Base-by-base conservation (phyloP, 208 protist genomes). In the Trypanosoma theileri region DNA sequence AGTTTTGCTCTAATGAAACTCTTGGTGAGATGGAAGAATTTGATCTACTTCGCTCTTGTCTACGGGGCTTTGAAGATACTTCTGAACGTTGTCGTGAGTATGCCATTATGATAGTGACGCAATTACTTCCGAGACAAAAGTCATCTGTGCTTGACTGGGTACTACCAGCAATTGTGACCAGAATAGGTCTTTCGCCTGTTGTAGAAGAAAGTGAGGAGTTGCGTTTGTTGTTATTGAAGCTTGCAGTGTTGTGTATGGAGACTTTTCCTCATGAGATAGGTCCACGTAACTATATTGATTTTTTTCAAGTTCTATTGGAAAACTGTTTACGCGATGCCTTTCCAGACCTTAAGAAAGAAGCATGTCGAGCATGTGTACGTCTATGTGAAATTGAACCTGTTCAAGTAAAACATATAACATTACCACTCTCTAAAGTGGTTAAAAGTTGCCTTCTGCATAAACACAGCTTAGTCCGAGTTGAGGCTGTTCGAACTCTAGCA, bases 251-350 rank as follows among this genome's bases (percentile, higher is more conserved):
- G 17, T 96, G 91, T 80, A 86, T 96, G 75, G 73, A 84, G n/a
- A 69, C 48, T 22, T 96, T 94, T 68, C 91, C 91, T 3, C 86
- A 94, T 69, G 91, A 94, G 35, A 95, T 96, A 48, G 88, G 83
- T 31, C 82, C 86, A 19, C 78, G 89, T 17, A 90, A 90, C 61
- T 96, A 88, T 72, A 92, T 94, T 65, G 88, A 94, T 76, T 96
- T 92, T 62, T 95, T 92, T 55, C 79, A 89, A 52, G 88, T 93
- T 12, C 84, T 96, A 4, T 71, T 96, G 12, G 82, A 92, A 59
- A 92, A 92, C 50, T 94, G 89, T 73, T 80, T 94, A 48, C 71
- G 73, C 19, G 91, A 96, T 60, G 62, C 80, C 0, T 94, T 84
- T 65, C 88, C 88, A 22, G 85, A 93, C 31, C 64, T 96, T 24